These are phyloP conservation scores for Aspergillus floridensis DNA, from an alignment of 2,329 filamentous ascomycete species.

Conservation along the genomic window DNA sequence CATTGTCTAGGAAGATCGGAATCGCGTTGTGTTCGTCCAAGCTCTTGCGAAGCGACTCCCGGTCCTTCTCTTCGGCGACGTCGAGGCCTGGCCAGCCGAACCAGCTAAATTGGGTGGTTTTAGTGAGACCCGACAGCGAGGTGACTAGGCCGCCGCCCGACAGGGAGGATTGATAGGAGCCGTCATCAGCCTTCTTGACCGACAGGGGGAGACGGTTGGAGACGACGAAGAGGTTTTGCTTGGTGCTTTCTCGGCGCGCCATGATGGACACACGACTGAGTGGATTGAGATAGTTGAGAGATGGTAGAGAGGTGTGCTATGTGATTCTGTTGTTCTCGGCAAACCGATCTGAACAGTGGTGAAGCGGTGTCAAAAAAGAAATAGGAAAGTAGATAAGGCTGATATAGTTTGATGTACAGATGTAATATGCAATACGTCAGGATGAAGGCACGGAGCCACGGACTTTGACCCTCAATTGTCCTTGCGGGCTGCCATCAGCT, in stretches of 20 bases:
- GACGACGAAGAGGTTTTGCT: conserved; percentile 60
- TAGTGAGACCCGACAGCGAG: conserved; percentile 80
- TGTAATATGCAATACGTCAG: conserved; percentile 1
- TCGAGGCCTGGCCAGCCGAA: conserved; percentile 94
- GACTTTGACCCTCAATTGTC: neutral
- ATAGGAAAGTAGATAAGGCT: neutral
- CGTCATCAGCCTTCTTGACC: conserved; percentile 79
- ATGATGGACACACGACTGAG: neutral
- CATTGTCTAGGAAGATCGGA: conserved; percentile 82
- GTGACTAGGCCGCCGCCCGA: conserved; percentile 91
- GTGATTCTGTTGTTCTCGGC: neutral
- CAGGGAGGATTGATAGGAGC: conserved; percentile 74
- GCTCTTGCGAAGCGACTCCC: conserved; percentile 65
- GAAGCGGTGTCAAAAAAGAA: neutral
- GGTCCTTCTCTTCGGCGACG: conserved; percentile 70
- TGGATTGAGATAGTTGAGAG: neutral
- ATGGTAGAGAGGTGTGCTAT: neutral
- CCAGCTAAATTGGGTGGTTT: conserved; percentile 89
- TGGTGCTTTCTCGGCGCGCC: conserved; percentile 8
- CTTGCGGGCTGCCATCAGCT: neutral
- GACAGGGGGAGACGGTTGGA: conserved; percentile 92
- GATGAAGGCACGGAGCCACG: neutral
- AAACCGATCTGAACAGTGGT: neutral
- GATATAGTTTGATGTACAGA: neutral
- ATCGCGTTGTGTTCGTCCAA: conserved; percentile 78